These are phyloP conservation scores for Neurospora terricola DNA, from an alignment of 495 filamentous ascomycete genomes.

Conservation along the genomic window DNA sequence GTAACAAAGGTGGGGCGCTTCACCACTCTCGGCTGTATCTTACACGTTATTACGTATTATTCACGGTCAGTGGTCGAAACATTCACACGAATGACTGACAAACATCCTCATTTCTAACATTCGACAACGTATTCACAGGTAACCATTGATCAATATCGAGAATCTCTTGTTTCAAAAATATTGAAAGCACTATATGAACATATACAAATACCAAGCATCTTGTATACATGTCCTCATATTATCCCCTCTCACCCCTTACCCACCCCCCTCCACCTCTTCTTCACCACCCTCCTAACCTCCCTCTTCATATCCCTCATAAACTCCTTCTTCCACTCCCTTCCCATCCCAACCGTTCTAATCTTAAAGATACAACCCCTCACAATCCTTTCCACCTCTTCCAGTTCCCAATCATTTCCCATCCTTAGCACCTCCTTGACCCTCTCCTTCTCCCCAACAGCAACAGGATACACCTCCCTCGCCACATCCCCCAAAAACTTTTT, in stretches of 20 bases:
- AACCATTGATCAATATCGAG: neutral
- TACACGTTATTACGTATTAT: neutral
- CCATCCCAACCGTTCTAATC: neutral
- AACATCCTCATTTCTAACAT: neutral
- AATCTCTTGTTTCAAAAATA: no score
- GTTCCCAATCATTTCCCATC: neutral
- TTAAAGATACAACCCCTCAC: neutral
- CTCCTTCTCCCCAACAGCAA: neutral
- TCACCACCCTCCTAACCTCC: neutral
- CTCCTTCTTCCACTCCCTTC: neutral
- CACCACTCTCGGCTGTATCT: neutral
- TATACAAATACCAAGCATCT: no score
- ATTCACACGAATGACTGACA: no score
- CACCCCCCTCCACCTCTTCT: neutral
- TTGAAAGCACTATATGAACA: no score
- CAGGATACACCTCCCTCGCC: neutral
- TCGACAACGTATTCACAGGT: neutral
- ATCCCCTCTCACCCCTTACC: neutral
- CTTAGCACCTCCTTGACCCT: neutral
- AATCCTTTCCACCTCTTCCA: neutral
- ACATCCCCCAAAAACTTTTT: neutral
- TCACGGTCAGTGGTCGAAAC: neutral
- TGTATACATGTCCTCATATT: no score
- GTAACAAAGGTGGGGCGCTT: neutral
- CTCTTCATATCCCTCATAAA: neutral